phyloP scores from a whole-genome alignment of 495 filamentous ascomycete genomes.

The Amniculicola lignicola region DNA sequence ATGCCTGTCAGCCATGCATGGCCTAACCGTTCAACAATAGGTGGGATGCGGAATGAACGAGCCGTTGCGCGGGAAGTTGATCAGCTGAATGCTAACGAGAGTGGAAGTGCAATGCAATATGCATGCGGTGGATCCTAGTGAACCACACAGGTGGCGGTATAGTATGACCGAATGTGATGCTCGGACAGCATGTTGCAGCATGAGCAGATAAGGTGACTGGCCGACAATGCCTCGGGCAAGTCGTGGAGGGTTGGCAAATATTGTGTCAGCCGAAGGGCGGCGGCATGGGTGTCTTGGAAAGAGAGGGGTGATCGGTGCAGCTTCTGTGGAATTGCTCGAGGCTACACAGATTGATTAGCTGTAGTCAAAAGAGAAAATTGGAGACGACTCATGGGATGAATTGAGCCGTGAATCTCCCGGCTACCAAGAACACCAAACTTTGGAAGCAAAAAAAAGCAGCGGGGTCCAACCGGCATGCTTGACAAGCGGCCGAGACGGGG shows the following conservation, averaged over 20 bases:
- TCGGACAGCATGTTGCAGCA: constrained; percentile 32
- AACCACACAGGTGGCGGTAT: constrained; percentile 24
- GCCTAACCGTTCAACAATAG: constrained; percentile 34
- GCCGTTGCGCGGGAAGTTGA: constrained; percentile 34
- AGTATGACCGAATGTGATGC: constrained; percentile 30
- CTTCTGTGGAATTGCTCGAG: constrained; percentile 8
- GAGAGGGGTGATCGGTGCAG: constrained; percentile 23
- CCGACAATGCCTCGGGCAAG: constrained; percentile 29
- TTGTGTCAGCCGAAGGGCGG: constrained; percentile 30
- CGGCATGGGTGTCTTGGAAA: constrained; percentile 17
- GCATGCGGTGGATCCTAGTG: constrained; percentile 29
- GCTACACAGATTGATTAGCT: constrained; percentile 36
- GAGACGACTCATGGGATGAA: constrained; percentile 25
- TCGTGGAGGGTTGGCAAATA: constrained; percentile 18
- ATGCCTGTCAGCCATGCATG: constrained; percentile 37
- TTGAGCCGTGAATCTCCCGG: constrained; percentile 22
- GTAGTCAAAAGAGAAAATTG: constrained; percentile 17
- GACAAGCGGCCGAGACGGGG: constrained; percentile 8
- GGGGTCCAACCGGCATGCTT: constrained; percentile 21
- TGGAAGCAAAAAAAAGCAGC: constrained; percentile 11
- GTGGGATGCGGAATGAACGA: constrained; percentile 29
- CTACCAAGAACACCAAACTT: constrained; percentile 20
- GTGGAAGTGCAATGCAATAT: constrained; percentile 27
- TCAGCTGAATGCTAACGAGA: constrained; percentile 33
- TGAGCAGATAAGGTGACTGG: constrained; percentile 39